Evolutionary conservation across 2,329 filamentous ascomycete genomes (phyloP).

Genomic region (Colletotrichum sp.): DNA sequence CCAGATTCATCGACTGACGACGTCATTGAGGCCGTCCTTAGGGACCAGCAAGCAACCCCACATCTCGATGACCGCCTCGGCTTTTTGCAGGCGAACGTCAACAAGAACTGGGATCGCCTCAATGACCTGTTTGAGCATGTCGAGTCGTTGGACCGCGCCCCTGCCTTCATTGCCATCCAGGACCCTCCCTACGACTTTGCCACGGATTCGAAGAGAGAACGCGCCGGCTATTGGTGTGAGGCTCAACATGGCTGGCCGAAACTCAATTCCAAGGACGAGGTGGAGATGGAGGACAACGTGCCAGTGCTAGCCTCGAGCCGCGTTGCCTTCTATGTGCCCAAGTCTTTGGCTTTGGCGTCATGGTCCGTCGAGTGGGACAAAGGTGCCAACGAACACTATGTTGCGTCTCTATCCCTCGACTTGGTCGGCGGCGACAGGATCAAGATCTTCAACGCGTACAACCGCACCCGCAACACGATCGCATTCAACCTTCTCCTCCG

Average conservation of each 20-base stretch:
- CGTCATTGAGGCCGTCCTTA: neutral
- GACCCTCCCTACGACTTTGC: neutral
- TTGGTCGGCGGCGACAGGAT: neutral
- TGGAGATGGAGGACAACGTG: neutral
- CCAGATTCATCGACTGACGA: neutral
- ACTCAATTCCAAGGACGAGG: neutral
- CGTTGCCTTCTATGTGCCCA: neutral
- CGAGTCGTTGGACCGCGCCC: neutral
- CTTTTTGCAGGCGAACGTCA: neutral
- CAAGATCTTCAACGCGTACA: neutral
- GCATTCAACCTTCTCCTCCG: neutral
- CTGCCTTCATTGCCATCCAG: neutral
- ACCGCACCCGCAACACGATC: neutral
- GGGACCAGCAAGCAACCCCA: neutral
- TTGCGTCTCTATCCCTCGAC: neutral
- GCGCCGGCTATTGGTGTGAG: neutral
- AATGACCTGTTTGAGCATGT: neutral
- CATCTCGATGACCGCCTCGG: neutral
- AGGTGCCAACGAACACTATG: neutral
- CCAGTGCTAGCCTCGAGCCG: neutral
- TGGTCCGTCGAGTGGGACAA: neutral
- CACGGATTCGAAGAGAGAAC: neutral
- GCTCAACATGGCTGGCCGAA: neutral
- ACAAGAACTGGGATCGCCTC: neutral
- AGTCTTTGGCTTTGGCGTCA: neutral